Evolutionary conservation across 192 early-diverging fungal species (phyloP), one percentile per base, ranked within the genome.

Genomic region (Mortierella hygrophila): DNA sequence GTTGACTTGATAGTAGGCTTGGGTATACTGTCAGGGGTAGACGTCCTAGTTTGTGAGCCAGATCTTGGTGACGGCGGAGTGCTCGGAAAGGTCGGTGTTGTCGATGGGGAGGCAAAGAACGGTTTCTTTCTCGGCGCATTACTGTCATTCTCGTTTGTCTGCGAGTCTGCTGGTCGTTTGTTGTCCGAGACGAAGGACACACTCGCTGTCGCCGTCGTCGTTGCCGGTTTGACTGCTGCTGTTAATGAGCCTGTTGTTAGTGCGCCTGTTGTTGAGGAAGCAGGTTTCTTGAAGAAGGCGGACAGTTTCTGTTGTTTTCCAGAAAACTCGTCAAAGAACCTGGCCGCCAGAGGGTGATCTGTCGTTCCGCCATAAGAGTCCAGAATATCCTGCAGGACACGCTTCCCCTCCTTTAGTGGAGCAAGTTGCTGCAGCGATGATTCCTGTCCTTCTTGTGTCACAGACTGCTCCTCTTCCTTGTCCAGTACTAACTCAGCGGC

Each of bases 291-390:
- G 73, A 93, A 92, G 74, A 91, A 93, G 8, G 70, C 78, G 11
- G 89, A 88, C 40, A 95, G 76, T 73, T 88, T 94, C 65, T 88
- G 88, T 73, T 95, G 94, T 71, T 88, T 91, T 37, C 90, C 92
- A 18, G 83, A 55, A 81, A 94, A 94, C 69, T 91, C 90, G 8
- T 91, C 89, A 85, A 90, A 92, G 76, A 89, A 93, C 78, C 86
- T 90, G 5, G 93, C 89, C 15, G 84, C 83, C 90, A 95, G 16
- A 89, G 87, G 15, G 29, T 78, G 46, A 85, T 90, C 65, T 77
- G 83, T 70, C 76, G 72, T 76, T 15, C 75, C 82, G 5, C 76
- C 72, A 32, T 70, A 81, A 3, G 70, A 69, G 15, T 80, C 65
- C 15, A 79, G n/a, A 35, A 78, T 26, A 42, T 75, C 65, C 68